Percentiles rank a stretch among this genome's conserved stretches.
Evolutionary conservation across 176 grass and related monocot genomes (phyloP).

Genomic region (Coix lacrymajobi): DNA sequence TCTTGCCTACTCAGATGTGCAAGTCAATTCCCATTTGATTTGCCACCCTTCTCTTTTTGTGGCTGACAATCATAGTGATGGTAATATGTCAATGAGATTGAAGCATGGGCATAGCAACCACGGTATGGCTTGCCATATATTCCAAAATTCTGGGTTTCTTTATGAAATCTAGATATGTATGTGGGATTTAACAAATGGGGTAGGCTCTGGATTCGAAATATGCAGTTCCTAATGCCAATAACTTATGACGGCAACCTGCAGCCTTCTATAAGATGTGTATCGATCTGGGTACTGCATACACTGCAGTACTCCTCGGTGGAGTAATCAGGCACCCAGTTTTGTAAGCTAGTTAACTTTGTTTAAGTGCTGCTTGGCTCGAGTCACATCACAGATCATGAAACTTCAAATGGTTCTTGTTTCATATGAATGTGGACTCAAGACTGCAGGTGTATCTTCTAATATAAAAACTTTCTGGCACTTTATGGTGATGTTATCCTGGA

Average conservation of each 20-base stretch:
- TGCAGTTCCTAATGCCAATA: constrained; percentile 28
- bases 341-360: constrained; percentile 15
- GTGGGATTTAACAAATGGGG: constrained; percentile 32
- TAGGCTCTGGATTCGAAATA: constrained; percentile 29
- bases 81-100: not conserved
- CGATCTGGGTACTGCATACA: not conserved
- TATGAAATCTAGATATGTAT: constrained; percentile 30
- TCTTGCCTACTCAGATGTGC: not conserved
- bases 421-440: not conserved
- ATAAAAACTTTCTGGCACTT: not conserved
- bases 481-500: not conserved
- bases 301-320: not conserved
- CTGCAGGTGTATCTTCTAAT: not conserved
- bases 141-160: constrained; percentile 28
- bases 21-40: not conserved
- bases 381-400: constrained; percentile 8
- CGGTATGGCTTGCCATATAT: constrained; percentile 13
- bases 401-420: constrained; percentile 1
- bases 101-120: not conserved
- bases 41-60: not conserved
- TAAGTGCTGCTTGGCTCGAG: not conserved
- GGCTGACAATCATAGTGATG: not conserved
- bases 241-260: constrained; percentile 27
- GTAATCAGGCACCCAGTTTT: not conserved
- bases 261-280: constrained; percentile 10